Evolutionary conservation across 306 rosid species (phyloP).

Genomic region (Benincasa hispida): DNA sequence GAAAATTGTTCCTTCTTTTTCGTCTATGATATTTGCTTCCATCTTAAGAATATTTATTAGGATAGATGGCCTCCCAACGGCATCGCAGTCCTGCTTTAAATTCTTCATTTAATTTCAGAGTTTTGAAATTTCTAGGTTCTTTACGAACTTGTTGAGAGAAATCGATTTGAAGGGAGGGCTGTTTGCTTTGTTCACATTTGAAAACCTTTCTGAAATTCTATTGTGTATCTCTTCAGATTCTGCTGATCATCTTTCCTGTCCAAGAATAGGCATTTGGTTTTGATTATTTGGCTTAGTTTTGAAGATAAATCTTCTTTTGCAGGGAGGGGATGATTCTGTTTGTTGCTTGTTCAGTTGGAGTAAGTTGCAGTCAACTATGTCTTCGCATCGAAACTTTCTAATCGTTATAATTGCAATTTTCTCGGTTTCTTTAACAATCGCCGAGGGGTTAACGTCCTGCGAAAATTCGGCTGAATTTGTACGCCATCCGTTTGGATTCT

Average conservation of each 20-base stretch:
- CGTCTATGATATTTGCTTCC: neutral
- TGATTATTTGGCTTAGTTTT: neutral
- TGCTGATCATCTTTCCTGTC: neutral
- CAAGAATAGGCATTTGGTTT: neutral
- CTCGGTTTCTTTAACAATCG: constrained; percentile 19
- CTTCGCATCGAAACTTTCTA: constrained; percentile 9
- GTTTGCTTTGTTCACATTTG: neutral
- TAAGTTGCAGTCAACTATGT: constrained; percentile 21
- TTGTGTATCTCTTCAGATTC: neutral
- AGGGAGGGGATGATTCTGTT: constrained; percentile 27
- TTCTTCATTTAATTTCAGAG: constrained; percentile 22
- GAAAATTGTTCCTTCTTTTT: neutral
- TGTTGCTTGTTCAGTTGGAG: constrained; percentile 3
- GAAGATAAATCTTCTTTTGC: neutral
- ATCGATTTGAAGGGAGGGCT: neutral
- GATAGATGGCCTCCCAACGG: constrained; percentile 56
- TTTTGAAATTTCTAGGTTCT: neutral
- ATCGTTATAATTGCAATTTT: constrained; percentile 17
- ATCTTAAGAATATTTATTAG: constrained; percentile 43
- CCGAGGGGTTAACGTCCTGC: constrained; percentile 16
- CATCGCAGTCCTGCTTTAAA: constrained; percentile 27
- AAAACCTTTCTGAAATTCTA: neutral
- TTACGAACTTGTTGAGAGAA: neutral
- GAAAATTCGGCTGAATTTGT: constrained; percentile 7
- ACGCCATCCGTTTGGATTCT: constrained; percentile 62